phyloP scores from a whole-genome alignment of 2,329 filamentous ascomycete species.

The Trichophyton rubrum region DNA sequence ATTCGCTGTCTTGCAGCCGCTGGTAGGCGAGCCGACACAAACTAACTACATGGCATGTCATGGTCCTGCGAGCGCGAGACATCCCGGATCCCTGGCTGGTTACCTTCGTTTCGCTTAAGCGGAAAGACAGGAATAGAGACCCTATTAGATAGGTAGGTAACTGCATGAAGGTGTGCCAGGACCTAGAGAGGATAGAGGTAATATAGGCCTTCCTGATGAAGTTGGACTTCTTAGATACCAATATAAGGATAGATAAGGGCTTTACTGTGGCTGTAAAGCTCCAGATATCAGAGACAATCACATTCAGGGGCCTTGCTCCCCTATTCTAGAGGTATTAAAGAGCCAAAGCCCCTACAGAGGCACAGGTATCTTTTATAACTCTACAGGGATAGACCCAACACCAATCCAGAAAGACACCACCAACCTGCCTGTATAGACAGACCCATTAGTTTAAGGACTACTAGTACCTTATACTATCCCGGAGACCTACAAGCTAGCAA shows the following conservation, averaged over 20 bases:
- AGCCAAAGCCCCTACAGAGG: background rate
- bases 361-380: background rate
- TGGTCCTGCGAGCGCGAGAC: background rate
- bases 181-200: background rate
- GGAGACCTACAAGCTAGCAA: background rate
- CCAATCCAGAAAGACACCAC: background rate
- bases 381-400: background rate
- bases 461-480: background rate
- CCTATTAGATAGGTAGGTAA: background rate
- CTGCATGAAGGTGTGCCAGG: background rate
- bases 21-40: constrained; percentile 1
- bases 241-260: background rate
- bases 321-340: background rate
- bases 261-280: background rate
- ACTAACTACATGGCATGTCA: background rate
- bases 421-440: background rate
- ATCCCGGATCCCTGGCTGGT: no score
- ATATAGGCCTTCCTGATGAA: background rate
- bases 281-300: background rate
- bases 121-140: background rate
- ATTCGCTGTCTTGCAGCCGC: background rate
- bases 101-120: no score
- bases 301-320: background rate
- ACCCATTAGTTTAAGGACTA: no score
- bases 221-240: background rate